Evolutionary conservation across 768 basidiomycete species (phyloP), one percentile per base, ranked within the genome.

Genomic region (Suillus occidentalis): DNA sequence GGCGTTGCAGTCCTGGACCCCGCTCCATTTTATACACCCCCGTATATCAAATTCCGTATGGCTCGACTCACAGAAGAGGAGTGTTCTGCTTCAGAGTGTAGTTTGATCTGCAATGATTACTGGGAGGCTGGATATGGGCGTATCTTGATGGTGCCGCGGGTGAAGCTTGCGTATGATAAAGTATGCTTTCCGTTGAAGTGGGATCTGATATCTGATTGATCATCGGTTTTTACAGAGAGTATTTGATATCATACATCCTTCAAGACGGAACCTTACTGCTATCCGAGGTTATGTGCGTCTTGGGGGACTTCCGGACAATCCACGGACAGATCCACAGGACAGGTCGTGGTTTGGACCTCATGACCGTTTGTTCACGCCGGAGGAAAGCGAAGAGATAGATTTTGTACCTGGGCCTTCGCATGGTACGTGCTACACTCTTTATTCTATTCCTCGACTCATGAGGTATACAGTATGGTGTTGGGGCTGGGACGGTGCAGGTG

Each of bases 401-500:
- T 99, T 99, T 78, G 74, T 80, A 22, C 81, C 89, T 3, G 95
- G 96, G 20, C 97, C 97, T 18, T 86, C 89, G 64, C 84, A 94
- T 69, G 97, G 96, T 98, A 50, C 61, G 73, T 66, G 45, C 34
- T 63, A 50, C 52, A 37, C 4, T 12, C 20, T 47, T 18, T 28
- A 43, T 57, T 62, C 50, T 56, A 0, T 28, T 16, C 8, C 2
- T 4, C 1, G 20, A 6, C 25, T 28, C 14, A 22, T 40, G 53
- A 12, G 42, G 66, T 57, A 1, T 34, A 47, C 72, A 97, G 97
- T 99, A 14, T 98, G 97, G 97, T 99, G 97, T 74, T 98, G 97
- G 97, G 97, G 97, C 22, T 99, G 97, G 97, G 97, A 99, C 72
- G 97, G 97, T 16, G 97, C 97, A 4, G 97, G 97, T 22, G 97